Conservation (phyloP, 2,329 filamentous ascomycete species). For the Chrysosporium queenslandicum region DNA sequence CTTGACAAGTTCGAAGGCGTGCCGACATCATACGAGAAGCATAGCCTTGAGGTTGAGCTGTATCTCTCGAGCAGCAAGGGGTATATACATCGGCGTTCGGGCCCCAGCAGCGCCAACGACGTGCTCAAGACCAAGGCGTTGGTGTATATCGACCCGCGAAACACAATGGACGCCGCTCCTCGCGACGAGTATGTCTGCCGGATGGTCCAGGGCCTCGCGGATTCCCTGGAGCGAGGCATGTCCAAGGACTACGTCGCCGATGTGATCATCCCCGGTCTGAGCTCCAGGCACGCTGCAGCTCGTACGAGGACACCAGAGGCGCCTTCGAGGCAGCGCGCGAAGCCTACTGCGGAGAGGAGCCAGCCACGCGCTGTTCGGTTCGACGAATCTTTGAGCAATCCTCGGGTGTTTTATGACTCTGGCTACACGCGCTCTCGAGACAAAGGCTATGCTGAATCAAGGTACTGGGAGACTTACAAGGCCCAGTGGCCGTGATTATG, state of each 20-base stretch:
- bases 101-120: background rate
- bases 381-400: too few species aligned
- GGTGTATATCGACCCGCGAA: background rate
- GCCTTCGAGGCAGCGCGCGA: too few species aligned
- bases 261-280: background rate
- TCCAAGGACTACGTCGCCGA: background rate
- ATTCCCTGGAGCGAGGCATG: background rate
- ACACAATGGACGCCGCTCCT: background rate
- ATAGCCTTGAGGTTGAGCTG: background rate
- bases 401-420: too few species aligned
- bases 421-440: too few species aligned
- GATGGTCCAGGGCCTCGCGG: background rate
- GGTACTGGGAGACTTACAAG: too few species aligned
- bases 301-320: too few species aligned
- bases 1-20: conserved; percentile 4
- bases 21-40: conserved; percentile 3
- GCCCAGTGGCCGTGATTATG: too few species aligned
- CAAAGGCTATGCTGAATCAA: too few species aligned
- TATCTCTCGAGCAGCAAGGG: background rate
- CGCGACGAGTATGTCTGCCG: background rate
- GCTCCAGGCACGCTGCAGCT: too few species aligned
- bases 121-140: background rate
- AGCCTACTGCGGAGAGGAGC: too few species aligned
- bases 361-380: too few species aligned
- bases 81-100: too few species aligned